These are phyloP conservation scores for Colletotrichum orbiculare DNA, from an alignment of 2,329 filamentous ascomycete species.

Conservation along the genomic window DNA sequence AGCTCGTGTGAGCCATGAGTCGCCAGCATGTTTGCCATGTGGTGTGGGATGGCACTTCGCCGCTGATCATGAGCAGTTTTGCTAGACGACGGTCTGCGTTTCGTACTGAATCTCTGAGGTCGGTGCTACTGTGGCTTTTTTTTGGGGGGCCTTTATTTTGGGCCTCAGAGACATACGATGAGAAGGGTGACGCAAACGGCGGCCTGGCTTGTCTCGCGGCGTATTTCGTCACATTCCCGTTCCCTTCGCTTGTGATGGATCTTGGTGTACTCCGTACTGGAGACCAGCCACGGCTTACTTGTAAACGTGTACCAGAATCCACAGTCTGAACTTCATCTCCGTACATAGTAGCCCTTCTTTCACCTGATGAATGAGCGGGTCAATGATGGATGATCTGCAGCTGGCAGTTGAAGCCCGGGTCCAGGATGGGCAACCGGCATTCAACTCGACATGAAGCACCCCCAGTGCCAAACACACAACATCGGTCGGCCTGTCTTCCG, in stretches of 20 bases:
- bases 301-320: too few species aligned
- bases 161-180: not conserved
- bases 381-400: conserved; percentile 27
- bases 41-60: conserved; percentile 9
- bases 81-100: too few species aligned
- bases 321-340: too few species aligned
- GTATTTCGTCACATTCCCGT: not conserved
- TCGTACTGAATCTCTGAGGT: too few species aligned
- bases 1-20: conserved; percentile 32
- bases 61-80: conserved; percentile 2
- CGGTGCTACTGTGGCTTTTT: too few species aligned
- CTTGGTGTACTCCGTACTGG: too few species aligned
- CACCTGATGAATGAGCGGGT: conserved; percentile 6
- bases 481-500: conserved; percentile 33
- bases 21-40: conserved; percentile 35
- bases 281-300: not conserved
- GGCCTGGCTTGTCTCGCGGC: not conserved
- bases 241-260: not conserved
- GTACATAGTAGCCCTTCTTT: too few species aligned
- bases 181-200: conserved; percentile 16
- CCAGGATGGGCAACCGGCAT: conserved; percentile 22
- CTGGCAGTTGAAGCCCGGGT: conserved; percentile 6
- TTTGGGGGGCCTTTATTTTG: not conserved
- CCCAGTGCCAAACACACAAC: conserved; percentile 10
- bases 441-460: conserved; percentile 30